Conservation (phyloP, 805 yeast genomes). For the Blastobotrys peoriensis region DNA sequence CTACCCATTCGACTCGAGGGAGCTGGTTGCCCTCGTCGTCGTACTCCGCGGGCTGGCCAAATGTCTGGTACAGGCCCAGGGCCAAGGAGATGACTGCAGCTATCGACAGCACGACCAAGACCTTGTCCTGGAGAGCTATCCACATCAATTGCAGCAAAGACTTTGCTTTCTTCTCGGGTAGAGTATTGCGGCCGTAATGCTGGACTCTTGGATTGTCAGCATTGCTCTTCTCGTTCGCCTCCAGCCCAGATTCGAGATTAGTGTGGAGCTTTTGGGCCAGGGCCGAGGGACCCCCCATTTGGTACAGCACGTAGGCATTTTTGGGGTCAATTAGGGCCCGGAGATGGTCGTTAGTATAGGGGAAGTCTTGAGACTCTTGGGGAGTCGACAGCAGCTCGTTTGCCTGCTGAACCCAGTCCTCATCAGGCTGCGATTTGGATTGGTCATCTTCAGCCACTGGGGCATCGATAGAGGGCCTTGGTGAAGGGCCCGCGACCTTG, state of each 20-base stretch:
- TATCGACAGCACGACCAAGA: conserved; percentile 69
- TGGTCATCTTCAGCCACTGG: neutral
- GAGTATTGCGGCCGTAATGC: conserved; percentile 58
- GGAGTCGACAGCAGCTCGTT: conserved; percentile 2
- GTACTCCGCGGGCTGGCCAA: conserved; percentile 71
- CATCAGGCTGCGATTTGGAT: conserved; percentile 1
- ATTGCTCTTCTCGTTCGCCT: conserved; percentile 18
- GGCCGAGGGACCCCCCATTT: conserved; percentile 33
- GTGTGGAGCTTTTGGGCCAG: conserved; percentile 29
- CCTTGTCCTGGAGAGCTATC: conserved; percentile 88
- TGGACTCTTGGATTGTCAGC: conserved; percentile 17
- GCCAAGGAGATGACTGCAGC: conserved; percentile 90
- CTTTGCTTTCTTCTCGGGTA: conserved; percentile 70
- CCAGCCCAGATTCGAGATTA: conserved; percentile 28
- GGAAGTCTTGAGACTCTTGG: conserved; percentile 9
- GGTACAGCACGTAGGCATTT: conserved; percentile 30
- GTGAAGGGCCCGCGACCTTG: neutral
- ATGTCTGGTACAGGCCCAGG: conserved; percentile 84
- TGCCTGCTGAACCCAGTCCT: conserved; percentile 14
- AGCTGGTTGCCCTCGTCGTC: conserved; percentile 71
- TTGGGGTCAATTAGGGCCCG: conserved; percentile 33
- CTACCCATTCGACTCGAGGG: conserved; percentile 96
- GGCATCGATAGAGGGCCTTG: conserved; percentile 4
- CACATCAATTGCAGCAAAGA: conserved; percentile 61
- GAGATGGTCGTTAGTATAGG: conserved; percentile 17